A percentile compares a stretch with the other conserved stretches of the same genome.
phyloP scores from a whole-genome alignment of 495 filamentous ascomycete species.

The Opeltia flavorubescens region DNA sequence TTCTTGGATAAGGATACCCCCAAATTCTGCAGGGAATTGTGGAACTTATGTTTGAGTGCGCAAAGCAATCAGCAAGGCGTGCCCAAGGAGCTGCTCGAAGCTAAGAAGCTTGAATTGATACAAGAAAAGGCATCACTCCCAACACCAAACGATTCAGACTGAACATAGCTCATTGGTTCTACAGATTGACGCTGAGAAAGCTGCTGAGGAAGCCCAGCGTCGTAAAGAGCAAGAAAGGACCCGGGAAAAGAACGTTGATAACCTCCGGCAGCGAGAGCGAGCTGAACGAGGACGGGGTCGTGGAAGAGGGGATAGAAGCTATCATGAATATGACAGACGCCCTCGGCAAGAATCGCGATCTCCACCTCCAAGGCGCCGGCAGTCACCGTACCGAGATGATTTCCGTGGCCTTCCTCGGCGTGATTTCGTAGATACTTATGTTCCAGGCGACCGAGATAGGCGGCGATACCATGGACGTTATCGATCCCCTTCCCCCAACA shows the following conservation, averaged over 20 bases:
- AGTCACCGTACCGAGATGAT: slow-evolving; percentile 30
- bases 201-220: slow-evolving; percentile 56
- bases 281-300: slow-evolving; percentile 50
- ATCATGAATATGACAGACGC: slow-evolving; percentile 34
- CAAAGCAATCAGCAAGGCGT: slow-evolving; percentile 81
- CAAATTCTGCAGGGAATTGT: slow-evolving; percentile 85
- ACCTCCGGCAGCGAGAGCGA: slow-evolving; percentile 59
- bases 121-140: slow-evolving; percentile 63
- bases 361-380: slow-evolving; percentile 43
- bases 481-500: slow-evolving; percentile 22
- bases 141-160: slow-evolving; percentile 6
- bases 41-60: slow-evolving; percentile 79
- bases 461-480: slow-evolving; percentile 19
- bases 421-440: slow-evolving; percentile 43
- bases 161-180: slow-evolving; percentile 9
- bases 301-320: slow-evolving; percentile 34
- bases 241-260: slow-evolving; percentile 46
- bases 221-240: slow-evolving; percentile 51
- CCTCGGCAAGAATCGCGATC: slow-evolving; percentile 38
- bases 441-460: slow-evolving; percentile 27
- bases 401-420: slow-evolving; percentile 36
- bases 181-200: slow-evolving; percentile 73
- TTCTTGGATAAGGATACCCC: slow-evolving; percentile 91
- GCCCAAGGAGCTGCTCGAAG: slow-evolving; percentile 85
- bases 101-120: slow-evolving; percentile 86